Evolutionary conservation across 2,329 filamentous ascomycete species (phyloP), one percentile per base, ranked within the genome.

Genomic region (Colletotrichum horii): DNA sequence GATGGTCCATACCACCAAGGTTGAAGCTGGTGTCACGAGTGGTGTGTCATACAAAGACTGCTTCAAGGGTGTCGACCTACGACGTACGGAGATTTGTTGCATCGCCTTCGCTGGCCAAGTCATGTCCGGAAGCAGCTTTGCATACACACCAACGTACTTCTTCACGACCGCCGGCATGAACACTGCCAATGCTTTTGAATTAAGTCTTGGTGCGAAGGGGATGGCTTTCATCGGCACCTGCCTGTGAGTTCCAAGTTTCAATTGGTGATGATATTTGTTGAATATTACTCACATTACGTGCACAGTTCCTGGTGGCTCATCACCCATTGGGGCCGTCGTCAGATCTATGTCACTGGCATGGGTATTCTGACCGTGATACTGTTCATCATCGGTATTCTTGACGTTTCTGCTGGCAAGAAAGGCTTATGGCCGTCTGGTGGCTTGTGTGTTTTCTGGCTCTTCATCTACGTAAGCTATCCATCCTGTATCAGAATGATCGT

Each of bases 21-120:
- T 87, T 16, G 87, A 89, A 78, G 81, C 83, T 38, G 80, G 82
- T n/a, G 80, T 84, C 43, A 83, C 83, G 1, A 78, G 78, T 3
- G 87, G 87, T 4, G 84, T 84, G 2, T 83, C 80, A 0, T 90
- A 90, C 77, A 65, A 79, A 30, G 87, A 89, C 79, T 89, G 87
- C 77, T 89, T 90, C 80, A 84, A 83, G 36, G 85, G 85, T 15
- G 78, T 81, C 8, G 86, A 90, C 72, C 80, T 87, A 6, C 83
- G 87, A 1, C 83, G 87, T 28, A 88, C 86, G 1, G 86, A 88
- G 72, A 87, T 88, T 28, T 84, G 84, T 24, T 83, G 84, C 71
- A 79, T 86, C 62, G 82, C 82, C 8, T 85, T 86, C 78, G 77
- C 85, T 24, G 84, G 82, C 1, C 87, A 88, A 76, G 85, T 86